Percentiles rank a stretch among this genome's conserved stretches.
Conservation (phyloP, 148 eudicot genomes). For the Camellia japonica region DNA sequence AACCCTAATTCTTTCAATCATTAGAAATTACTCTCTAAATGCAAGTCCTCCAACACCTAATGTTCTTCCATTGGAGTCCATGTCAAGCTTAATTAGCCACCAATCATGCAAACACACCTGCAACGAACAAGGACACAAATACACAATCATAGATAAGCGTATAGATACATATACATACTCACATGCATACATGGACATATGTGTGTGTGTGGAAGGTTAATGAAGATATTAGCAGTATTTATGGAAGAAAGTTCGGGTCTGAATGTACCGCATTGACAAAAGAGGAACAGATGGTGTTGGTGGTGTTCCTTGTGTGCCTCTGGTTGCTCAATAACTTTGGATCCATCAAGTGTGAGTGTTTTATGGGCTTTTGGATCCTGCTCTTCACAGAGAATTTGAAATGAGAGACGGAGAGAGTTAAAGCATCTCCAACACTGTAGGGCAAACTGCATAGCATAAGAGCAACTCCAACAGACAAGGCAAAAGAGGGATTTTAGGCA, state of each 20-base stretch:
- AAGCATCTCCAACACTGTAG: too few relatives aligned
- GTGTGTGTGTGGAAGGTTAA: background rate
- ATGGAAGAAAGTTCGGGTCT: background rate
- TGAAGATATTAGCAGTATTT: background rate
- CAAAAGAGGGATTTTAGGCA: too few relatives aligned
- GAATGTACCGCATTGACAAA: conserved; percentile 8
- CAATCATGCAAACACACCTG: conserved; percentile 35
- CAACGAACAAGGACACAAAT: conserved; percentile 2
- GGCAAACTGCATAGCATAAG: too few relatives aligned
- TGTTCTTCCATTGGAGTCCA: conserved; percentile 13
- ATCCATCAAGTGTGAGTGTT: too few relatives aligned
- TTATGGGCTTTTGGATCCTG: too few relatives aligned
- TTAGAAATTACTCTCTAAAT: conserved; percentile 24
- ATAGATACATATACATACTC: too few relatives aligned
- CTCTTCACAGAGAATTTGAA: too few relatives aligned
- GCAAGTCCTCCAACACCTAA: conserved; percentile 37
- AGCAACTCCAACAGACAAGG: too few relatives aligned
- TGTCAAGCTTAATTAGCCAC: conserved; percentile 38
- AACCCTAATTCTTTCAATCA: background rate
- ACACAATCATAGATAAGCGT: too few relatives aligned
- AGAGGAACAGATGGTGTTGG: background rate
- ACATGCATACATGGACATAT: too few relatives aligned
- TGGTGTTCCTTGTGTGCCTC: background rate
- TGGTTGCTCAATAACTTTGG: background rate
- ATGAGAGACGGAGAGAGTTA: too few relatives aligned